These are phyloP conservation scores for Sporisorium scitamineum DNA, from an alignment of 1,284 basidiomycete species.

Conservation along the genomic window DNA sequence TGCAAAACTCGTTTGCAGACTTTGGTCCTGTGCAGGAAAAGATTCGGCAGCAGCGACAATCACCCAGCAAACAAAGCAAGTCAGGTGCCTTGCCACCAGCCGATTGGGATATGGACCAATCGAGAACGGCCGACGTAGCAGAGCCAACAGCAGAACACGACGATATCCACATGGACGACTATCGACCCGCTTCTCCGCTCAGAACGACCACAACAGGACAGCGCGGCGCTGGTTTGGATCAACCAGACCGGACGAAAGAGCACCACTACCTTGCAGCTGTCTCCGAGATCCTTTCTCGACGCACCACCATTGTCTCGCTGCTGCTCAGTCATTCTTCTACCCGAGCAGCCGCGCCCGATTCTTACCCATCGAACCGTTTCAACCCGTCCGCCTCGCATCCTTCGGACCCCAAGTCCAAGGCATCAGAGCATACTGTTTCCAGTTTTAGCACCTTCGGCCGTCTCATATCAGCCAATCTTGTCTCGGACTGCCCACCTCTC, in stretches of 20 bases:
- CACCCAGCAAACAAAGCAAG: constrained; percentile 16
- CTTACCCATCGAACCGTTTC: constrained; percentile 35
- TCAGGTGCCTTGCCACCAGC: constrained; percentile 16
- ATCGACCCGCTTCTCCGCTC: neutral
- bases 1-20: constrained; percentile 50
- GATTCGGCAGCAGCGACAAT: constrained; percentile 27
- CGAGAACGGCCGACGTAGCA: neutral
- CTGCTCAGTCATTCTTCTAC: constrained; percentile 32
- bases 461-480: constrained; percentile 38
- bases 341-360: constrained; percentile 12
- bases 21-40: constrained; percentile 45
- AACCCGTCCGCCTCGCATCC: constrained; percentile 35
- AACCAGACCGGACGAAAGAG: constrained; percentile 9
- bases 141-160: constrained; percentile 8
- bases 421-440: neutral
- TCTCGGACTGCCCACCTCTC: constrained; percentile 20
- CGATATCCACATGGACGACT: constrained; percentile 17
- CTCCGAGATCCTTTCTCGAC: constrained; percentile 36
- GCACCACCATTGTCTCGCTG: constrained; percentile 40
- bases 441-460: constrained; percentile 37
- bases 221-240: neutral
- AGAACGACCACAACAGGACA: neutral
- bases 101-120: constrained; percentile 30
- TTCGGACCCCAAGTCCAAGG: neutral
- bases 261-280: constrained; percentile 36